Base-by-base conservation (phyloP, 495 filamentous ascomycete species). In the Xylaria telfairii region DNA sequence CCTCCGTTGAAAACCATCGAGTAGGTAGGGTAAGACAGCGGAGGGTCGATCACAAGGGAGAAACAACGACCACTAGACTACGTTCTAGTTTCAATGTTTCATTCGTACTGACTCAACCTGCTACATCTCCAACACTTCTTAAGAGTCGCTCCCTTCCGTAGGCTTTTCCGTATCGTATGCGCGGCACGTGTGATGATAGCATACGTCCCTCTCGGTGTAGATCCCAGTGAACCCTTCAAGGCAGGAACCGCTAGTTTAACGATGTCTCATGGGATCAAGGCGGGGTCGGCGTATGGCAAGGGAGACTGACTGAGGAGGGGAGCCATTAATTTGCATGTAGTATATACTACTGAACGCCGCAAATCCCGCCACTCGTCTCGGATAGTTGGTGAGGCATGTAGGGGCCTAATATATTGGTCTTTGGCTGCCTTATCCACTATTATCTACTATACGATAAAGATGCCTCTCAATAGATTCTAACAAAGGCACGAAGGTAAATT, bases 331-430 rank as follows among this genome's bases (percentile, higher is more conserved):
- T 39, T n/a, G 21, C 9, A 42, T 6, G 5, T 46, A 19, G 60
- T 17, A 17, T 30, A 63, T 30, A 41, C 37, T 30, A 53, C 21
- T 17, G 1, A 67, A 32, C 51, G 39, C 39, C n/a, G 9, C 51
- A 67, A 57, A 46, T 67, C 59, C 39, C 65, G 39, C 8, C 17
- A 21, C 51, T n/a, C 4, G 2, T 21, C 47, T 42, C 44, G 9
- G 17, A n/a, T 0, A 62, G 10, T 32, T 15, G 60, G 8, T n/a
- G 51, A 59, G 65, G 37, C 10, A 67, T 67, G 65, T 34, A 67
- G 65, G 64, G 64, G 32, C 51, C 34, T 39, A 8, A 67, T 67
- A 57, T 39, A 67, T 67, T 30, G 47, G 9, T 47, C 19, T 1
- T 39, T 10, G 9, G 12, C 1, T 17, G 19, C 6, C 32, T 41